phyloP scores from a whole-genome alignment of 768 basidiomycete species.

The Rossbeevera mucosa region DNA sequence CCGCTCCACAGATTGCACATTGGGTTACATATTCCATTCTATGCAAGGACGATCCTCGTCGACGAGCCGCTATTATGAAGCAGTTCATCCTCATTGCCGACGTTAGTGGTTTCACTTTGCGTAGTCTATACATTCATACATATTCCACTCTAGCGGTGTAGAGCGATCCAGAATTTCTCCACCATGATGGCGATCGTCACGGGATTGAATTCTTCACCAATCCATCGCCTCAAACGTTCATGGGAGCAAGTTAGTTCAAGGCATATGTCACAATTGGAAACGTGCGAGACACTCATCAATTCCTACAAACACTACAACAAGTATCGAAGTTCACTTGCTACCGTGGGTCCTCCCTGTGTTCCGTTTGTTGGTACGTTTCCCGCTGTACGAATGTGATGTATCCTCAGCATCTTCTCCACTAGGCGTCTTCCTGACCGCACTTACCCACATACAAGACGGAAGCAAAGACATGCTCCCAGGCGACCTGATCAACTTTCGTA shows the following conservation, averaged over 20 bases:
- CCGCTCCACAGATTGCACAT: constrained; percentile 42
- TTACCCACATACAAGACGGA: constrained; percentile 61
- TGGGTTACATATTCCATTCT: constrained; percentile 60
- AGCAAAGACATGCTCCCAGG: constrained; percentile 46
- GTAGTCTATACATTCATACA: neutral
- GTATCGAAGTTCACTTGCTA: constrained; percentile 51
- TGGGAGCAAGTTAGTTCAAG: constrained; percentile 54
- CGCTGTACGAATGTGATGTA: neutral
- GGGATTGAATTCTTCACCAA: constrained; percentile 61
- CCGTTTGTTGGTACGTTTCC: constrained; percentile 58
- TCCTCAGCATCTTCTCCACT: neutral
- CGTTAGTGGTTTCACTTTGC: constrained; percentile 34
- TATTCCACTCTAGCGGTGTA: constrained; percentile 45
- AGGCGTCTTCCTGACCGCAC: constrained; percentile 57
- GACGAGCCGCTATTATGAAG: constrained; percentile 56
- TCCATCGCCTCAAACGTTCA: constrained; percentile 60
- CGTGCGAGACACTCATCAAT: constrained; percentile 56
- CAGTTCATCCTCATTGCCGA: constrained; percentile 66
- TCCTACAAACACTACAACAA: constrained; percentile 66
- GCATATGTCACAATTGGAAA: constrained; percentile 44
- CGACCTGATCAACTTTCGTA: constrained; percentile 54
- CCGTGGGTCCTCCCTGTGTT: constrained; percentile 59
- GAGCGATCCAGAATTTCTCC: constrained; percentile 61
- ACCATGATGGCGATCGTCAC: constrained; percentile 66
- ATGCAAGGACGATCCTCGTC: constrained; percentile 53